These are phyloP conservation scores for Porphyridium purpureum DNA, from an alignment of 23 red algal genomes.

Conservation along the genomic window DNA sequence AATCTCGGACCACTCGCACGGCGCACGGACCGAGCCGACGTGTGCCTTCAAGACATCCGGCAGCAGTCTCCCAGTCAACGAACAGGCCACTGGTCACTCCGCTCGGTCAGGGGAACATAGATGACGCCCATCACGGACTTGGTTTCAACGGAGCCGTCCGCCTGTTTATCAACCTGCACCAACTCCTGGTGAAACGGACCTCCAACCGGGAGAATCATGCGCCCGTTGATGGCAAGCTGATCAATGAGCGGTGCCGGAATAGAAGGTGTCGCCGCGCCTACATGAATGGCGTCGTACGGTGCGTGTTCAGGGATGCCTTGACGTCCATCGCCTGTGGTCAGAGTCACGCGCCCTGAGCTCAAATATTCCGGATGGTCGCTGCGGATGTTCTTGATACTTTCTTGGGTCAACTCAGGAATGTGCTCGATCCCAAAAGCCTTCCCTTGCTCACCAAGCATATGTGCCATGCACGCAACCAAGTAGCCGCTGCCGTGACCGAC, in stretches of 20 bases:
- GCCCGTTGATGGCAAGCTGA: slow-evolving; percentile 42
- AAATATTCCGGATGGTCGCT: slow-evolving; percentile 5
- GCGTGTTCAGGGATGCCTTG: slow-evolving; percentile 6
- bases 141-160: too few relatives aligned
- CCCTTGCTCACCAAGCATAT: slow-evolving; percentile 14
- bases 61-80: too few relatives aligned
- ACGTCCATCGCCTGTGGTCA: slow-evolving; percentile 7
- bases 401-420: slow-evolving; percentile 24
- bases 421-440: slow-evolving; percentile 69
- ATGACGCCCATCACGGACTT: too few relatives aligned
- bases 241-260: slow-evolving; percentile 29
- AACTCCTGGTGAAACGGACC: neutral
- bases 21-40: too few relatives aligned
- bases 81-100: too few relatives aligned
- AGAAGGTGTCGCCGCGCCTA: slow-evolving; percentile 54
- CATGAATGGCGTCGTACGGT: slow-evolving; percentile 70
- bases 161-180: too few relatives aligned
- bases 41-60: too few relatives aligned
- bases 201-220: slow-evolving; percentile 77
- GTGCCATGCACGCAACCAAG: slow-evolving; percentile 28
- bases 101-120: too few relatives aligned
- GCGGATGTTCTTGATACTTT: slow-evolving; percentile 19
- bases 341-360: neutral
- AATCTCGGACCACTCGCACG: too few relatives aligned
- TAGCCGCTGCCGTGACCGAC: slow-evolving; percentile 71